Base-by-base conservation (phyloP, 2,329 filamentous ascomycete species). In the Aspergillus neoniger region DNA sequence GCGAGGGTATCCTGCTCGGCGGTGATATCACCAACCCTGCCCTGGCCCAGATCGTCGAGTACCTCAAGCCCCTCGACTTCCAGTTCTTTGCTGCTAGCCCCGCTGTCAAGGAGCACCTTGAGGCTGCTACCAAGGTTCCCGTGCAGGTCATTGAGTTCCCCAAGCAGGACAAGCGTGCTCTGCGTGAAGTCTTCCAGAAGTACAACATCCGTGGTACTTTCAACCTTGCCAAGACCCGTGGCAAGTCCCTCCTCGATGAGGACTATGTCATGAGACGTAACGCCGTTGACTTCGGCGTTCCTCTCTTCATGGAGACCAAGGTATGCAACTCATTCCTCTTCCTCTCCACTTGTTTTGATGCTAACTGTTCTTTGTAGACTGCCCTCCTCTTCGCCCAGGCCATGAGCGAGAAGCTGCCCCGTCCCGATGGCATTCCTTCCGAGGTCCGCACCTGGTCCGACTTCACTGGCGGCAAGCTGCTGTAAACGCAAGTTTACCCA, bases 261-360 rank as follows among this genome's bases (percentile, higher is more conserved):
- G 93, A 99, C 82, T 99, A 99, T 72, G 92, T 99, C 59, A 98
- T 98, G 94, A 88, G 95, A 72, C 88, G 95, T 76, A 99, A 99
- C 74, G 95, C 95, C 28, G 95, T 99, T 59, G 95, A 99, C 81
- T 99, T 99, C 77, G 94, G 94, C 69, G 92, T 98, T 32, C 95
- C 95, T 52, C 83, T 99, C 59, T 98, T 99, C 79, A 97, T 97
- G 93, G 94, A 98, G 82, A 92, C 93, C 57, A 94, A 95, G 89
- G 92, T 96, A 83, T 81, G 86, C 77, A 67, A 23, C n/a, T 25
- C 14, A 58, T 25, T 39, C 5, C 51, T 7, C n/a, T 21, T 10
- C 41, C 23, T 19, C 36, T 17, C 43, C 21, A 14, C 12, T 36
- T 14, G 12, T 5, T 5, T 10, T n/a, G 36, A 38, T 49, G 59